Conservation (phyloP, 2,329 filamentous ascomycete genomes). For the Aspergillus ibericus region DNA sequence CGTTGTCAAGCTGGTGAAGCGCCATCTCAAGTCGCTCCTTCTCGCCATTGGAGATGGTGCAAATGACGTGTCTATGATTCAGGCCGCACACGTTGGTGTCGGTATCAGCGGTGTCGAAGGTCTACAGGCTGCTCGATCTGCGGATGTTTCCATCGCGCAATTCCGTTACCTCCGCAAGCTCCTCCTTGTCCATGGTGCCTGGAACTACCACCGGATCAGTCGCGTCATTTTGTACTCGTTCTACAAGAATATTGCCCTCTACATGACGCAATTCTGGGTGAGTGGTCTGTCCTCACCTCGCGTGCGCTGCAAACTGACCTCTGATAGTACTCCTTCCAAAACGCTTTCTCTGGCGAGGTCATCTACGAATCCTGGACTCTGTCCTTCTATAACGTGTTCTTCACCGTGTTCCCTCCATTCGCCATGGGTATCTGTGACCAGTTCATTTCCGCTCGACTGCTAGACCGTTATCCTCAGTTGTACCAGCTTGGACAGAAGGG, state of each 20-base stretch:
- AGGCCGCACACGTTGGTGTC: constrained; percentile 95
- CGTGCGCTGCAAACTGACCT: constrained; percentile 21
- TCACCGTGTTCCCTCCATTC: constrained; percentile 89
- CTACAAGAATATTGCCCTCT: constrained; percentile 98
- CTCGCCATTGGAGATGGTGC: constrained; percentile 96
- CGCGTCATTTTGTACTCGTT: constrained; percentile 98
- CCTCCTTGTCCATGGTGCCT: constrained; percentile 89
- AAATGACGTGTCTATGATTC: constrained; percentile 99
- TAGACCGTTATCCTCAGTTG: constrained; percentile 94
- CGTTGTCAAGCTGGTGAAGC: constrained; percentile 97
- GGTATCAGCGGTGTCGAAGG: constrained; percentile 97
- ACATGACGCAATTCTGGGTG: constrained; percentile 99
- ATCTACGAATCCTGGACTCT: constrained; percentile 99
- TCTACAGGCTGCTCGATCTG: constrained; percentile 91
- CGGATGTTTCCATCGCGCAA: constrained; percentile 92
- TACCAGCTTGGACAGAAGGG: constrained; percentile 93
- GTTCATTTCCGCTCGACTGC: constrained; percentile 87
- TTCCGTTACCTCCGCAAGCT: constrained; percentile 94
- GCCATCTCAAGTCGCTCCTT: constrained; percentile 85
- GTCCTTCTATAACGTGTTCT: constrained; percentile 99
- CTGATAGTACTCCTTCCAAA: constrained; percentile 95
- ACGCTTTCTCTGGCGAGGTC: constrained; percentile 94
- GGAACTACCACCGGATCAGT: constrained; percentile 96
- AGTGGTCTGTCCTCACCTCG: constrained; percentile 36
- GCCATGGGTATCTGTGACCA: constrained; percentile 97